Conservation (phyloP, 2,329 filamentous ascomycete genomes). For the Fusarium torreyae region DNA sequence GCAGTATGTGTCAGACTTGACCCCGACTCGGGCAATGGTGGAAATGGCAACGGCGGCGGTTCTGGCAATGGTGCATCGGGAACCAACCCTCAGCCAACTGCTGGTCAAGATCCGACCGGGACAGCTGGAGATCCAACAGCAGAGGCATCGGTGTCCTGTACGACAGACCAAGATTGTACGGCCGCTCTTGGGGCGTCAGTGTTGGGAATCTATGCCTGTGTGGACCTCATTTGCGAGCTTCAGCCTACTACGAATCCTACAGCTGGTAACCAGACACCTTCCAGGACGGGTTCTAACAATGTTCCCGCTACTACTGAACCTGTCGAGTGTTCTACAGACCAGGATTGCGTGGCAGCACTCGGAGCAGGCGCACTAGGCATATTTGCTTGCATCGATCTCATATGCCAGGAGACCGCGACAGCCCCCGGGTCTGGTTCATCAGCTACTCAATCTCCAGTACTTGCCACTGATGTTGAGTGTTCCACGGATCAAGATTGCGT, state of each 20-base stretch:
- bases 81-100: neutral
- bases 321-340: conserved; percentile 10
- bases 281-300: neutral
- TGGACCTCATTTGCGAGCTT: conserved; percentile 23
- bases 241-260: conserved; percentile 1
- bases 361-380: neutral
- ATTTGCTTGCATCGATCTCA: conserved; percentile 11
- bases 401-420: conserved; percentile 14
- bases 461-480: neutral
- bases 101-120: neutral
- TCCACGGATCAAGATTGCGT: conserved; percentile 21
- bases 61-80: neutral
- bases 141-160: conserved; percentile 1
- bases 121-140: neutral
- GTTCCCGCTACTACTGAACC: neutral
- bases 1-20: neutral
- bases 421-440: neutral
- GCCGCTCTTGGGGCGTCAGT: conserved; percentile 14
- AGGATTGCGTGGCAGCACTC: conserved; percentile 3
- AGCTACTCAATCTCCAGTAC: neutral
- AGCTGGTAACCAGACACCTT: neutral
- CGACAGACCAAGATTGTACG: conserved; percentile 9
- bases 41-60: neutral
- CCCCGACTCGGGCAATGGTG: neutral
- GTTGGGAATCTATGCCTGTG: conserved; percentile 17